Evolutionary conservation across 23 red algal genomes (phyloP).

Genomic region (Chondrus crispus): DNA sequence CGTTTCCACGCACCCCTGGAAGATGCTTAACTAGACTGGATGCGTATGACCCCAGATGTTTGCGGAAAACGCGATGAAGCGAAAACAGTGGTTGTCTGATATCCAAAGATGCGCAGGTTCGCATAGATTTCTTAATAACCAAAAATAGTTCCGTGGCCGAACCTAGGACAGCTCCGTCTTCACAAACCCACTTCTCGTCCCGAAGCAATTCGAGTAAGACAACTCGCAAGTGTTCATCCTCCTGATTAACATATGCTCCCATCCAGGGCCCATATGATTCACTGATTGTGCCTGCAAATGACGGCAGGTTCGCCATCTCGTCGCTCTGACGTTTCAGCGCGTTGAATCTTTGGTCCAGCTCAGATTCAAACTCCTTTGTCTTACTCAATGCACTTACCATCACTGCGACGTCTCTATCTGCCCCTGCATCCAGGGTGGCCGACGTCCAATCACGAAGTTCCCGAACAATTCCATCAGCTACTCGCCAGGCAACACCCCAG

Average conservation of each 20-base stretch:
- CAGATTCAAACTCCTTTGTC: conserved; percentile 82
- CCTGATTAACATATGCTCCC: conserved; percentile 84
- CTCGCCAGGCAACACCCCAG: conserved; percentile 66
- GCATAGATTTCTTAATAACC: conserved; percentile 89
- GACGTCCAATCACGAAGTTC: conserved; percentile 51
- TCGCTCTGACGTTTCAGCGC: background rate
- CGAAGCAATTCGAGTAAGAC: conserved; percentile 52
- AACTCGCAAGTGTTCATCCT: conserved; percentile 74
- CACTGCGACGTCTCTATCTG: conserved; percentile 74
- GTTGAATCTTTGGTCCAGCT: conserved; percentile 78
- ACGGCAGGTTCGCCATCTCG: background rate
- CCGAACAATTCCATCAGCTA: conserved; percentile 50
- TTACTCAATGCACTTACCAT: conserved; percentile 81
- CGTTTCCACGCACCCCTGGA: conserved; percentile 28
- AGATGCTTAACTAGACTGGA: conserved; percentile 57
- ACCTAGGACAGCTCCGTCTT: conserved; percentile 61
- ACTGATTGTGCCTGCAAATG: conserved; percentile 75
- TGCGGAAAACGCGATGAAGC: conserved; percentile 80
- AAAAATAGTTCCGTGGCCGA: conserved; percentile 85
- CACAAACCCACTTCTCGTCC: conserved; percentile 74
- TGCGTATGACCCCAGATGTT: conserved; percentile 73
- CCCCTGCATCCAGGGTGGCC: conserved; percentile 46
- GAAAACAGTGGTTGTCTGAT: conserved; percentile 88
- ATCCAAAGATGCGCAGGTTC: conserved; percentile 74
- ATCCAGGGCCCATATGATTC: conserved; percentile 87